phyloP scores from a whole-genome alignment of 208 protist genomes.

The Leishmania lainsoni region DNA sequence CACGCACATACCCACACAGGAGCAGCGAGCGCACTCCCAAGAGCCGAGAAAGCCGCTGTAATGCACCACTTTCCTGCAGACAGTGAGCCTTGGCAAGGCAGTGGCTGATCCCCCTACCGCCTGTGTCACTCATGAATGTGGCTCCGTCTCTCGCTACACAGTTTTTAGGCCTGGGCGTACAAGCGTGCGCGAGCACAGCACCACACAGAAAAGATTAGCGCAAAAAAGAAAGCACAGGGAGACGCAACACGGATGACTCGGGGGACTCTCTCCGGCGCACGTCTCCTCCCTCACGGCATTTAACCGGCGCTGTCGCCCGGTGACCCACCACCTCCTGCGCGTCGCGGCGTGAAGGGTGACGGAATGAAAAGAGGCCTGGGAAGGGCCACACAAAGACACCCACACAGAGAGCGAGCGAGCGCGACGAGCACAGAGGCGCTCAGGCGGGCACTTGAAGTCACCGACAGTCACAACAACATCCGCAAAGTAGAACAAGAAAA shows the following conservation, averaged over 20 bases:
- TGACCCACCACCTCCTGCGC: not conserved
- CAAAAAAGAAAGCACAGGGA: not conserved
- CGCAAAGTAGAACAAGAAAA: not conserved
- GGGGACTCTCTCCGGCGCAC: not conserved
- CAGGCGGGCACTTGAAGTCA: not conserved
- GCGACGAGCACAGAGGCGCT: not conserved
- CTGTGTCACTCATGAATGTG: not conserved
- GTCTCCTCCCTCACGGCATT: no score
- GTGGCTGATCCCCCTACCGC: not conserved
- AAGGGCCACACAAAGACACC: not conserved
- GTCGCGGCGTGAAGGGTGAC: not conserved
- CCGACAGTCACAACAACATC: not conserved
- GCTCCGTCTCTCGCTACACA: not conserved
- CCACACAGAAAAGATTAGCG: not conserved
- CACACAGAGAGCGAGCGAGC: not conserved
- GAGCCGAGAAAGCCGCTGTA: not conserved
- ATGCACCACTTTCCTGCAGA: not conserved
- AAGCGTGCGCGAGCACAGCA: not conserved
- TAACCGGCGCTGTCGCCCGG: no score
- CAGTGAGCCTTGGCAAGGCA: not conserved
- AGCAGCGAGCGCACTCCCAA: not conserved
- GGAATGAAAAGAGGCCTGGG: not conserved
- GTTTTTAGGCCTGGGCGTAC: conserved; percentile 4
- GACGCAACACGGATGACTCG: not conserved
- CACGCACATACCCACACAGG: not conserved